A percentile compares a stretch with the other conserved stretches of the same genome.
Evolutionary conservation across 169 alveolate genomes (phyloP).

Genomic region (Cryptosporidium viatorum): DNA sequence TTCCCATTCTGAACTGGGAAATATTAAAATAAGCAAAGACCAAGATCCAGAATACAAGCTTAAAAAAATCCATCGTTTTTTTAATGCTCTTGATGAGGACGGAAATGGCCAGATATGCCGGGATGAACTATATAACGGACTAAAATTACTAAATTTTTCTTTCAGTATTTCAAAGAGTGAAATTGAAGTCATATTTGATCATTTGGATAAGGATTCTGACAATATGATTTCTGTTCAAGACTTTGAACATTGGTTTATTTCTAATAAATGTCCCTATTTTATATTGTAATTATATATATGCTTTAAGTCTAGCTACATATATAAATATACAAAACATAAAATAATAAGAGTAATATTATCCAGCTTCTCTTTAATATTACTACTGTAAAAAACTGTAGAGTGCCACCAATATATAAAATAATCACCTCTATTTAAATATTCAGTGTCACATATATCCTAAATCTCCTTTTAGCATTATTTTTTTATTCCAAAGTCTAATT

Average conservation of each 20-base stretch:
- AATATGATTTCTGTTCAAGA: conserved; percentile 39
- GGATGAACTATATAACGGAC: conserved; percentile 27
- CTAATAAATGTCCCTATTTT: conserved; percentile 58
- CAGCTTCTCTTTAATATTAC: background rate
- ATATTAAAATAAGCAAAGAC: conserved; percentile 6
- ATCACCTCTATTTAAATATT: background rate
- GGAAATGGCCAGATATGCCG: conserved; percentile 44
- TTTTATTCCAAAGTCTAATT: conserved; percentile 5
- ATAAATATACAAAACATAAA: background rate
- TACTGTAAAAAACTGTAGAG: background rate
- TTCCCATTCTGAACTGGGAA: background rate
- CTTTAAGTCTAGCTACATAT: background rate
- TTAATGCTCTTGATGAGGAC: conserved; percentile 47
- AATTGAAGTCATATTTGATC: conserved; percentile 40
- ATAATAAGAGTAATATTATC: background rate
- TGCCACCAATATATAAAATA: background rate
- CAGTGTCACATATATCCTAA: conserved; percentile 14
- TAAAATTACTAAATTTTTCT: conserved; percentile 15
- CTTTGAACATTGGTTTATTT: conserved; percentile 61
- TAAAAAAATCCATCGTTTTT: conserved; percentile 42
- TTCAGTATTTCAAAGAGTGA: conserved; percentile 24
- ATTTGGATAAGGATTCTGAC: conserved; percentile 26
- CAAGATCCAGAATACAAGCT: conserved; percentile 56
- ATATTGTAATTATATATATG: background rate
- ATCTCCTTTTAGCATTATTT: conserved; percentile 5